Conservation (phyloP, 2,329 filamentous ascomycete genomes). For the Fonsecaea erecta region DNA sequence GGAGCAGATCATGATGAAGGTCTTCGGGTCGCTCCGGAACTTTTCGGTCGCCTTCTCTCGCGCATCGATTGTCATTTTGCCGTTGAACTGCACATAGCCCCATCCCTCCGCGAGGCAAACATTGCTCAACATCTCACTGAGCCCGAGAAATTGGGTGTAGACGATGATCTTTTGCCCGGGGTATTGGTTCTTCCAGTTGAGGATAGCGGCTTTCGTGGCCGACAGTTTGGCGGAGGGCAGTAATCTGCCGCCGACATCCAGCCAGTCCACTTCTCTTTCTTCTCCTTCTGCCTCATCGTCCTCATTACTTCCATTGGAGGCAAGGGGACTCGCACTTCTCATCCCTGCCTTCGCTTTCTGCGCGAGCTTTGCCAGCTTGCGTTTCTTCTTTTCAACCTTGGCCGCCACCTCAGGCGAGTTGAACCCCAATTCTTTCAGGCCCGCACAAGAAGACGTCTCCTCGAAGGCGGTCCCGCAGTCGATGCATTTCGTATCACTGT, state of each 20-base stretch:
- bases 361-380: neutral
- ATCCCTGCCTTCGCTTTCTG: neutral
- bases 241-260: slow-evolving; percentile 35
- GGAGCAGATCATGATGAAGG: slow-evolving; percentile 59
- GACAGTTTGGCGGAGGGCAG: slow-evolving; percentile 43
- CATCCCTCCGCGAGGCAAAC: slow-evolving; percentile 59
- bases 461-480: slow-evolving; percentile 33
- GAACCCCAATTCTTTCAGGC: slow-evolving; percentile 29
- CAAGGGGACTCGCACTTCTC: neutral
- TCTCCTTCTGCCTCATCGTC: slow-evolving; percentile 18
- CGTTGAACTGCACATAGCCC: slow-evolving; percentile 54
- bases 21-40: slow-evolving; percentile 50
- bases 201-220: slow-evolving; percentile 42
- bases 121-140: slow-evolving; percentile 56
- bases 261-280: slow-evolving; percentile 29
- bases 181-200: slow-evolving; percentile 49
- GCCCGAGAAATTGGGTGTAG: slow-evolving; percentile 63
- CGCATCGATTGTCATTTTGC: slow-evolving; percentile 51
- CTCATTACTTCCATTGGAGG: slow-evolving; percentile 2
- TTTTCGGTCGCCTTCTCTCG: slow-evolving; percentile 53
- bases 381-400: slow-evolving; percentile 20
- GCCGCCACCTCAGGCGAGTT: slow-evolving; percentile 11
- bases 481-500: slow-evolving; percentile 29
- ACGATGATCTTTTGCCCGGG: slow-evolving; percentile 61
- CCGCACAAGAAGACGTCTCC: slow-evolving; percentile 24